Percentiles rank a stretch among this genome's conserved stretches.
phyloP scores from a whole-genome alignment of 2,329 filamentous ascomycete species.

The Elsinoe perseae region DNA sequence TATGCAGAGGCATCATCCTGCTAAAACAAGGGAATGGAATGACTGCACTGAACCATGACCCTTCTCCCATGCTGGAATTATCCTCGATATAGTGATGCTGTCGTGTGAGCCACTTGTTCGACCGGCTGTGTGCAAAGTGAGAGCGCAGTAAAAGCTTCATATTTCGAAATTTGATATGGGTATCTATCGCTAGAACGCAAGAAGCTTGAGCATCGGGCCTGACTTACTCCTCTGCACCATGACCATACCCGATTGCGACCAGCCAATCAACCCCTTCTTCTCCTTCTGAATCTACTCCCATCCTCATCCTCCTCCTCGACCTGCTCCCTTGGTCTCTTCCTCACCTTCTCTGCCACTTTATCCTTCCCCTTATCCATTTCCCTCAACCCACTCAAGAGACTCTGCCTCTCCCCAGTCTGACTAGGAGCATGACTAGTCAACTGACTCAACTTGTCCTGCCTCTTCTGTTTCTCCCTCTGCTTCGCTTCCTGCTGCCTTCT shows the following conservation, averaged over 20 bases:
- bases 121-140: no score
- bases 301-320: constrained; percentile 49
- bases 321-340: constrained; percentile 19
- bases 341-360: constrained; percentile 25
- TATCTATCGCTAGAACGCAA: constrained; percentile 13
- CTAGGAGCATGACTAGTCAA: constrained; percentile 23
- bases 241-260: background rate
- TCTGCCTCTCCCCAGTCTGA: constrained; percentile 25
- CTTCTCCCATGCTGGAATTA: no score
- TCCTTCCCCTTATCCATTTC: constrained; percentile 23
- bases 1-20: no score
- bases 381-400: constrained; percentile 16
- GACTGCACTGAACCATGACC: no score
- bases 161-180: background rate
- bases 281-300: constrained; percentile 47
- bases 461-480: constrained; percentile 20
- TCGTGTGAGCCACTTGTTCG: no score
- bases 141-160: no score
- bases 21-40: no score
- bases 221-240: background rate
- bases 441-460: constrained; percentile 25
- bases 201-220: background rate
- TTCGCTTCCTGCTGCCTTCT: constrained; percentile 22
- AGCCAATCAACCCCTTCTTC: constrained; percentile 25
- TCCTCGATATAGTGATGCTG: no score